Base-by-base conservation (phyloP, 2,329 filamentous ascomycete genomes). In the Biscogniauxia sp. region DNA sequence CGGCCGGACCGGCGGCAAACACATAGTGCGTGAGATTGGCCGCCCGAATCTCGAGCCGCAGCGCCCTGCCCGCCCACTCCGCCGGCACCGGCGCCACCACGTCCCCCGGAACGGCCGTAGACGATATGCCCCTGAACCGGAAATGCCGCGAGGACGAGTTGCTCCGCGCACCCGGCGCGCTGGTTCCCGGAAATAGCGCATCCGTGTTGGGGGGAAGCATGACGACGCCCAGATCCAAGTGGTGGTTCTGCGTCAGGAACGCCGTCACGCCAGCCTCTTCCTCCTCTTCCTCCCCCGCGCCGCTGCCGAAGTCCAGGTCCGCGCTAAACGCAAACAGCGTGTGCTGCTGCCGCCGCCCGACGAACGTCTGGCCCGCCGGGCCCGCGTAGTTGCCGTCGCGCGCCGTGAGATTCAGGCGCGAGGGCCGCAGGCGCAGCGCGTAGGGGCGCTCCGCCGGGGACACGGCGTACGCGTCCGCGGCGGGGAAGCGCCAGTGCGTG, bases 401-500 rank as follows among this genome's bases (percentile, higher is more conserved):
- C 1, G 77, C 83, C 1, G 82, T 87, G 3, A 88, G 74, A 64
- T 87, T 85, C 1, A 83, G 73, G 1, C 68, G 73, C 0, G 81
- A 84, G 0, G 84, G 80, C 1, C 64, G 75, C 0, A 88, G 69
- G 1, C 76, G 75, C 0, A 87, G 75, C 0, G 77, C 77, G 62
- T 80, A 73, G 0, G 75, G 72, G 56, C 80, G 77, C 0, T 71
- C 77, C 0, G 64, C 68, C 0, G 77, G 77, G 0, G 80, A 86
- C 17, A 81, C 63, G 1, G 69, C 74, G 74, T 79, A 88, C 61
- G 74, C 77, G 55, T 70, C 72, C 0, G 75, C 66, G 28, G 77
- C 74, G 1, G 84, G 84, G 11, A 79, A 82, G 3, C 86, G 77
- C 77, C 84, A 86, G 75, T 84, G 77, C 1, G 83, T 78, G 63